Evolutionary conservation across 352 stramenopile species (phyloP).

Genomic region (Phytophthora agathidicida): DNA sequence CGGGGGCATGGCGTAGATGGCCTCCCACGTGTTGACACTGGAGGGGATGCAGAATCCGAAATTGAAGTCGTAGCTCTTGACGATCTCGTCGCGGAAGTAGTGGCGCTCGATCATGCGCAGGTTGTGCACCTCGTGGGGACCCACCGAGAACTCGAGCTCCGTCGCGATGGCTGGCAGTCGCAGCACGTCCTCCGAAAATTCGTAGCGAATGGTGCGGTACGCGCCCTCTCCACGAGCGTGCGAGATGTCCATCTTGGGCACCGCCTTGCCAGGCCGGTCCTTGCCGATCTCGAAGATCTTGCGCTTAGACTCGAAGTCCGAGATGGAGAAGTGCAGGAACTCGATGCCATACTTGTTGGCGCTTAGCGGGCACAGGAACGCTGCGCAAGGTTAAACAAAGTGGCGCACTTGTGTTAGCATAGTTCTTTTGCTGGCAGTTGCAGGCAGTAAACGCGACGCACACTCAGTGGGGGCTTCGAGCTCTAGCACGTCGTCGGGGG

Average conservation of each 20-base stretch:
- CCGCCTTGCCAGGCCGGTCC: constrained; percentile 64
- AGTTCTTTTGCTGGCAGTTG: neutral
- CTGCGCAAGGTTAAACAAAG: constrained; percentile 31
- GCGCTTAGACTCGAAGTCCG: constrained; percentile 94
- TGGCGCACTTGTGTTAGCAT: constrained; percentile 10
- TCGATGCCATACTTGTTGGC: constrained; percentile 96
- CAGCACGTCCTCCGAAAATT: constrained; percentile 94
- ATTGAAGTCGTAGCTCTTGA: constrained; percentile 96
- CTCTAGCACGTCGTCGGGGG: constrained; percentile 83
- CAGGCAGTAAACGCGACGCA: constrained; percentile 33
- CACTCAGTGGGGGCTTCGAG: constrained; percentile 78
- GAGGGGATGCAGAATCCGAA: constrained; percentile 97
- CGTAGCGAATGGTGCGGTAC: constrained; percentile 95
- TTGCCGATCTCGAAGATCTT: constrained; percentile 95
- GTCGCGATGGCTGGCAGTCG: constrained; percentile 90
- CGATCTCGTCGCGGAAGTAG: constrained; percentile 95
- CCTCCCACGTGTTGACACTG: constrained; percentile 96
- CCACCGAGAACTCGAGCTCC: constrained; percentile 94
- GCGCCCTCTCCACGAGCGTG: constrained; percentile 88
- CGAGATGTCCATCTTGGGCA: constrained; percentile 85
- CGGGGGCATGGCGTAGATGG: constrained; percentile 93
- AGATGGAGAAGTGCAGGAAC: constrained; percentile 96
- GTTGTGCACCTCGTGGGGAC: constrained; percentile 86
- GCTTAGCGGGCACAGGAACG: constrained; percentile 93
- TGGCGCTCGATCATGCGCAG: constrained; percentile 97